These are phyloP conservation scores for Chrysosporium keratinophilum DNA, from an alignment of 2,329 filamentous ascomycete species.

Conservation along the genomic window DNA sequence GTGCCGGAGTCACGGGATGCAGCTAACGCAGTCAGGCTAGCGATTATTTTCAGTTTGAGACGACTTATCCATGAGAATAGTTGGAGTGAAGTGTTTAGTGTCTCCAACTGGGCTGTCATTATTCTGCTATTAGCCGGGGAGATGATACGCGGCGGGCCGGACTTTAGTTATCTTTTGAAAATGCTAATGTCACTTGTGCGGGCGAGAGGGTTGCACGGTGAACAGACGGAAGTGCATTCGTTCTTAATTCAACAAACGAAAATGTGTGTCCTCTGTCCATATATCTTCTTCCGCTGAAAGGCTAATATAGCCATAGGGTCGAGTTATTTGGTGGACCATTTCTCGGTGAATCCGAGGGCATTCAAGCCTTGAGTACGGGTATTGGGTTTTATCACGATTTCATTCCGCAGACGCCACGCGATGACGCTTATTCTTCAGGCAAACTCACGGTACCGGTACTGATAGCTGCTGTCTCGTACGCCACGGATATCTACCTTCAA, in stretches of 20 bases:
- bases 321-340: constrained; percentile 1
- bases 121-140: not conserved
- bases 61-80: not conserved
- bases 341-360: constrained; percentile 3
- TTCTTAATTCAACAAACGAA: constrained; percentile 1
- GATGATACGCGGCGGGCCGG: not conserved
- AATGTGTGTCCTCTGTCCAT: not conserved
- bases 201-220: not conserved
- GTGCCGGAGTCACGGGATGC: not conserved
- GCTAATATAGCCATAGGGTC: not conserved
- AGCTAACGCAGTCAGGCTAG: not conserved
- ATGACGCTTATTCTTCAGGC: not conserved
- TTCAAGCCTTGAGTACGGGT: not conserved
- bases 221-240: not conserved
- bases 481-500: not conserved
- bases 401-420: not conserved
- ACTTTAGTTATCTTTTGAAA: constrained; percentile 2
- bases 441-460: not conserved
- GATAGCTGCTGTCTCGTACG: not conserved
- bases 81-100: not conserved
- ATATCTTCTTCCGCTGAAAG: not conserved
- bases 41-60: not conserved
- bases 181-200: not conserved
- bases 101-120: constrained; percentile 1
- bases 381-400: not conserved